A percentile compares a stretch with the other conserved stretches of the same genome.
These are phyloP conservation scores for Iris macrosiphon DNA, from an alignment of 106 monocot genomes.

Conservation along the genomic window DNA sequence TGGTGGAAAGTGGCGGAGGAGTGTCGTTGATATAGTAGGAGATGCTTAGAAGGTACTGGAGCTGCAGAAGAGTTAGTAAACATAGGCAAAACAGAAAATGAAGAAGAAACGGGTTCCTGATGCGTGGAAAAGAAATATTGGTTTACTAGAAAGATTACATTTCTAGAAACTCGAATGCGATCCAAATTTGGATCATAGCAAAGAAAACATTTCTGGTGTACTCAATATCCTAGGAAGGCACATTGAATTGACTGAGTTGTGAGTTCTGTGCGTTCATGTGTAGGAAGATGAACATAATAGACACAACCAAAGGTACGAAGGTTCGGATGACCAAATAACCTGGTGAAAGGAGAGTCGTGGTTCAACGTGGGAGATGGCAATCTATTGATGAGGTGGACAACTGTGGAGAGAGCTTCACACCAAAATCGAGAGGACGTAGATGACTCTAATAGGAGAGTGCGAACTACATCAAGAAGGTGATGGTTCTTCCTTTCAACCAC, in stretches of 20 bases:
- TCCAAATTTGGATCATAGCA: neutral
- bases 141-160: constrained; percentile 13
- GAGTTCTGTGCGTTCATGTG: constrained; percentile 8
- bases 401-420: neutral
- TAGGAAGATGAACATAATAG: neutral
- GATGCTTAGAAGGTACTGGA: neutral
- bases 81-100: neutral
- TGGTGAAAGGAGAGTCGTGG: constrained; percentile 1
- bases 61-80: neutral
- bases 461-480: neutral
- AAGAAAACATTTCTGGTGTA: neutral
- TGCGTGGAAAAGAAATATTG: neutral
- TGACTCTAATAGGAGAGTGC: neutral
- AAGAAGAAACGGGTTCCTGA: neutral
- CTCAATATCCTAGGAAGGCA: constrained; percentile 9
- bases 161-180: constrained; percentile 6
- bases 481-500: no score
- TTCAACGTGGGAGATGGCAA: neutral
- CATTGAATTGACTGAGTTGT: neutral
- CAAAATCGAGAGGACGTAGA: neutral
- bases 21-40: neutral
- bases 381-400: constrained; percentile 10
- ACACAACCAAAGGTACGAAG: constrained; percentile 3
- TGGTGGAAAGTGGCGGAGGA: neutral
- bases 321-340: neutral